These are phyloP conservation scores for Nigrospora sphaerica DNA, from an alignment of 2,329 filamentous ascomycete genomes.

Conservation along the genomic window DNA sequence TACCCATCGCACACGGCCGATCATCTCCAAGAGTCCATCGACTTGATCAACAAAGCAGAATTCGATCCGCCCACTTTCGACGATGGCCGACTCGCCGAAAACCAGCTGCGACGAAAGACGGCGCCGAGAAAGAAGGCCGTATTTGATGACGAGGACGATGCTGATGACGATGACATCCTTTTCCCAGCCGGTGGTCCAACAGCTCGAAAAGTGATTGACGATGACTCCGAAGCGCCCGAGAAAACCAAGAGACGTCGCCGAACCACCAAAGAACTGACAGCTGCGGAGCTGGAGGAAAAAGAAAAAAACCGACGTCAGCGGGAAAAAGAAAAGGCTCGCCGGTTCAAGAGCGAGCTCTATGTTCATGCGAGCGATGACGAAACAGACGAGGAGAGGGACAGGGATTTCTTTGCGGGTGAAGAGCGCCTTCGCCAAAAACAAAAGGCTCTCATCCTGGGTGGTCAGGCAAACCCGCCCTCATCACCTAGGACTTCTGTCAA, in stretches of 20 bases:
- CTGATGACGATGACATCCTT: slow-evolving; percentile 46
- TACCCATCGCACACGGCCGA: slow-evolving; percentile 58
- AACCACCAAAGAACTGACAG: slow-evolving; percentile 39
- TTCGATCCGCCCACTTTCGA: slow-evolving; percentile 73
- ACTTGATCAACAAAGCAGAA: slow-evolving; percentile 69
- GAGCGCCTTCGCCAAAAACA: slow-evolving; percentile 53
- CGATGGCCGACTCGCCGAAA: slow-evolving; percentile 65
- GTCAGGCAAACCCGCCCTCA: background rate
- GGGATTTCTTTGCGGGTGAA: slow-evolving; percentile 73
- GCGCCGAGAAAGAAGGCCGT: slow-evolving; percentile 47
- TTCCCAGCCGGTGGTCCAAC: slow-evolving; percentile 67
- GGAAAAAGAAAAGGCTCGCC: slow-evolving; percentile 68
- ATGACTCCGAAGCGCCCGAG: slow-evolving; percentile 38
- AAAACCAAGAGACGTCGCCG: slow-evolving; percentile 52
- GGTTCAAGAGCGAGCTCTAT: slow-evolving; percentile 78
- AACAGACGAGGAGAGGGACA: slow-evolving; percentile 65
- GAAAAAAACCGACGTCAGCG: slow-evolving; percentile 56
- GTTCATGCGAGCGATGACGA: slow-evolving; percentile 85
- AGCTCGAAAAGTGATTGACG: slow-evolving; percentile 37
- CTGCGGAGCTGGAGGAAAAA: slow-evolving; percentile 58
- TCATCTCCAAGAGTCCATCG: slow-evolving; percentile 60
- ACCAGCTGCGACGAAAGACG: slow-evolving; percentile 70
- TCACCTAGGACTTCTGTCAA: slow-evolving; percentile 14
- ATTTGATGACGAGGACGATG: slow-evolving; percentile 65
- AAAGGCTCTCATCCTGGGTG: slow-evolving; percentile 23